Base-by-base conservation (phyloP, 306 rosid species). In the Trifolium dubium region DNA sequence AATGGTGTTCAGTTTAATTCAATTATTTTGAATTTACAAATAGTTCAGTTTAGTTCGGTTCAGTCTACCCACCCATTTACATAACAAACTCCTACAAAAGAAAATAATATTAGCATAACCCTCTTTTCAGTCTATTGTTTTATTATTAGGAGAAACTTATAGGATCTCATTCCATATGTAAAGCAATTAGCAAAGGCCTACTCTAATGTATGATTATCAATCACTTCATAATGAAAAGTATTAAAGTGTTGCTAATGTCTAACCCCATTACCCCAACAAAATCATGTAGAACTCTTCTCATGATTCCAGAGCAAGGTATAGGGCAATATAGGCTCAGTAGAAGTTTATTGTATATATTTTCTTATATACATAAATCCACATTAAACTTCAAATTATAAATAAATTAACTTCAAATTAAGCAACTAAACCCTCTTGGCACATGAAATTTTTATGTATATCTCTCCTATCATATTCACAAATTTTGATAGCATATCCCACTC, bases 331-430 rank as follows among this genome's bases (percentile, higher is more conserved):
- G 28, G 56, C 75, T 29, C 14, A 14, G 68, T 28, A 50, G 14
- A 32, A 51, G 35, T 68, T 43, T 53, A 39, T 46, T 10, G 23
- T 1, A 23, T 47, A 55, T 69, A 64, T 70, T 34, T 66, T 64
- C 51, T 43, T 60, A 67, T 73, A 70, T 67, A 67, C 82, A 82
- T 28, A 67, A 66, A 67, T 77, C 76, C 62, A 72, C 76, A 77
- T 34, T n/a, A 0, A 13, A 14, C 34, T 8, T 23, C 64, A 32
- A 8, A 63, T 55, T 29, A 67, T 77, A 8, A 67, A 44, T 10
- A 14, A 31, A 34, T 32, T 39, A 66, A 41, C 72, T 63, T 32
- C 78, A 72, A 49, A 19, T 35, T 59, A 41, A 59, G 56, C 65
- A 40, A 51, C 54, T 37, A 29, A 43, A 71, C 60, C 65, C 77